Evolutionary conservation across 2,329 filamentous ascomycete species (phyloP).

Genomic region (Venturia oleaginea): DNA sequence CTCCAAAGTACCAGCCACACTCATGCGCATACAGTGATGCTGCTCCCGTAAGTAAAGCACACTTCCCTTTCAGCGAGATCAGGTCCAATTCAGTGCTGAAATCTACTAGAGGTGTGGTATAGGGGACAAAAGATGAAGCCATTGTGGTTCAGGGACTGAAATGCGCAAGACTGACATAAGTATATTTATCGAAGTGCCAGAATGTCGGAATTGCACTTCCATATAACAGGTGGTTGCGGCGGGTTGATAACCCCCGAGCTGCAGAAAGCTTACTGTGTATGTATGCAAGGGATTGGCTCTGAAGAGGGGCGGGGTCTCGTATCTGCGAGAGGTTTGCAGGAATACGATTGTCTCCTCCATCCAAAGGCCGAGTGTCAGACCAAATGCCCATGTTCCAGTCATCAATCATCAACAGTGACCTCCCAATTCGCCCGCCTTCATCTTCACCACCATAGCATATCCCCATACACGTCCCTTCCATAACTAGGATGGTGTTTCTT

Average conservation of each 20-base stretch:
- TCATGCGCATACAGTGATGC: conserved; percentile 10
- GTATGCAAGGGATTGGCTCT: not conserved
- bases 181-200: not conserved
- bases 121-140: not conserved
- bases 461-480: not conserved
- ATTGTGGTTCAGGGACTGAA: conserved; percentile 8
- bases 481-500: no score
- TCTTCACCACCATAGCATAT: not conserved
- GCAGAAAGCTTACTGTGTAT: not conserved
- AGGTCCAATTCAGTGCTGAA: conserved; percentile 18
- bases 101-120: conserved; percentile 12
- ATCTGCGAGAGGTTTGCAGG: not conserved
- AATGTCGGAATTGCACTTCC: not conserved
- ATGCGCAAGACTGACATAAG: not conserved
- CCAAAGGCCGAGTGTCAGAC: not conserved
- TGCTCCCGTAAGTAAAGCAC: conserved; percentile 23
- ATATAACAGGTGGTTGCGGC: not conserved
- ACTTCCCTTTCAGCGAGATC: conserved; percentile 18
- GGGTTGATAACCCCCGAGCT: not conserved
- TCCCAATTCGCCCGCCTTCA: not conserved
- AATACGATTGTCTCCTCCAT: not conserved
- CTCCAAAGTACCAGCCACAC: no score
- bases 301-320: not conserved
- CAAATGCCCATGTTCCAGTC: not conserved
- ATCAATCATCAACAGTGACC: no score